Evolutionary conservation across 1,139 yeast species (phyloP).

Genomic region (Geotrichum aggregatum): DNA sequence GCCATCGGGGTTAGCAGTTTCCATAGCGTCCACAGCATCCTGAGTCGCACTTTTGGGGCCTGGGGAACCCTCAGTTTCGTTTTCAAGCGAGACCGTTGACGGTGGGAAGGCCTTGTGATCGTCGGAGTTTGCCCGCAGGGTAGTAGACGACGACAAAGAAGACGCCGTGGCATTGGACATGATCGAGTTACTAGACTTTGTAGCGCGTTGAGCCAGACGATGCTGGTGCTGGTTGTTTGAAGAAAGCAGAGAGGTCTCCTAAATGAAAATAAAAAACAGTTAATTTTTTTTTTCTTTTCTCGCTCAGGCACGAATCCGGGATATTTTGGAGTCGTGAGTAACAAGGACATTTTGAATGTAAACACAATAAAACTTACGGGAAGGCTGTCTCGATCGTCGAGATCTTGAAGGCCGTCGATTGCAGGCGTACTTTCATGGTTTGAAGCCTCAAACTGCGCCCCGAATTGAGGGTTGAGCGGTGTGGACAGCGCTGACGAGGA

Average conservation of each 20-base stretch:
- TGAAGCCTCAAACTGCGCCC: no score
- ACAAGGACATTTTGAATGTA: no score
- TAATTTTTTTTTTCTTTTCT: neutral
- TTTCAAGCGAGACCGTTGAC: no score
- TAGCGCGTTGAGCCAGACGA: neutral
- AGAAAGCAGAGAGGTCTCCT: conserved; percentile 1
- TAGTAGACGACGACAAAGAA: conserved; percentile 1
- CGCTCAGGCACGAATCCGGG: neutral
- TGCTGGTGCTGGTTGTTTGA: neutral
- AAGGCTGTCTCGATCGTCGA: neutral
- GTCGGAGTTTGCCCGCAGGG: conserved; percentile 5
- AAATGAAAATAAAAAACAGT: neutral
- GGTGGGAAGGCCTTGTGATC: neutral
- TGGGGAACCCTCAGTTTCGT: no score
- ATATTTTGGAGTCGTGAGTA: no score
- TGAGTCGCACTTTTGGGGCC: no score
- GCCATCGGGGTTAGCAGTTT: no score
- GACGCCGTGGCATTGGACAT: conserved; percentile 5
- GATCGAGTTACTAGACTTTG: conserved; percentile 6
- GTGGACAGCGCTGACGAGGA: neutral
- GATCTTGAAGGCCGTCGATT: no score
- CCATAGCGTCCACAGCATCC: no score
- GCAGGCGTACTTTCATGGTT: no score
- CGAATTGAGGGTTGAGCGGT: neutral
- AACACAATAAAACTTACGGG: neutral